Evolutionary conservation across 441 rosid genomes (phyloP), one percentile per base, ranked within the genome.

Genomic region (Arabidopsis hybrid): DNA sequence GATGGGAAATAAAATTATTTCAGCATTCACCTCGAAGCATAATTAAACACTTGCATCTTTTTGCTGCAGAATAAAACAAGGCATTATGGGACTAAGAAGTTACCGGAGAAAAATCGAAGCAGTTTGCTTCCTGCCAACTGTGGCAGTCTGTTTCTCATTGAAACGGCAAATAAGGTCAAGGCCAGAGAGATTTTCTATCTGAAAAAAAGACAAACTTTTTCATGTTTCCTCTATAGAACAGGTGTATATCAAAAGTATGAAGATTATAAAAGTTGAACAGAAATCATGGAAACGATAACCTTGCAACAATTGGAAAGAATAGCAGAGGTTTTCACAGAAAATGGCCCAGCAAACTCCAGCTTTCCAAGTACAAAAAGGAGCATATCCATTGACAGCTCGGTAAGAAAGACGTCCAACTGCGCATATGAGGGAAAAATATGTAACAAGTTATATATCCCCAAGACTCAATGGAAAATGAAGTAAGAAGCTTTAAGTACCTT

Each of bases 261-360:
- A 58, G 63, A 45, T 6, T 67, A 38, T 60, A 35, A 60, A 67
- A 53, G 72, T 50, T 68, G n/a, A 62, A 69, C 49, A 78, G 14
- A 36, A 38, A 62, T 45, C 55, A 63, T 65, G 61, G 66, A 70
- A 71, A 61, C n/a, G 38, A 60, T 45, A 65, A 75, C 68, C 99
- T 91, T 92, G 93, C 98, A 91, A 77, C 88, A 86, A 73, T 91
- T 91, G 74, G 97, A 83, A 75, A 91, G 80, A 79, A 91, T 85
- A 67, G 47, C 71, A 61, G 96, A 76, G 75, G 85, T 87, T 80
- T 85, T 88, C 74, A 89, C 83, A 50, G 94, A 75, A 82, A 86
- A 92, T 31, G 99, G 99, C 80, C 99, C 99, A 68, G 97, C 97
- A 84, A 92, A 75, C 72, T 88, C 82, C 79, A 95, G 78, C 79